Conservation (phyloP, 73 alveolate genomes). For the Loxodes magnus region DNA sequence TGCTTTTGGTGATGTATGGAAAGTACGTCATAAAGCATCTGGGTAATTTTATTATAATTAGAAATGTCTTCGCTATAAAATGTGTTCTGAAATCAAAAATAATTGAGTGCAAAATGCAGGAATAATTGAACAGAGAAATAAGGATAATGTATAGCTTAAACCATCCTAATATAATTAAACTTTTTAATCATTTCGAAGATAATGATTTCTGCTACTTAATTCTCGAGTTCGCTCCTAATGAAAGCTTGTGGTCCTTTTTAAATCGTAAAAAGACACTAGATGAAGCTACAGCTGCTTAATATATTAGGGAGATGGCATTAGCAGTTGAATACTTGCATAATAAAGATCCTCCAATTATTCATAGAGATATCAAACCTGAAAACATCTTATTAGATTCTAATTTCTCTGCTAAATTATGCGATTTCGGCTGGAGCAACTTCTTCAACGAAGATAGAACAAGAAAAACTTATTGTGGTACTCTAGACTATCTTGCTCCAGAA, state of each 20-base stretch:
- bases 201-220: slow-evolving; percentile 84
- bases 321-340: slow-evolving; percentile 71
- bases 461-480: slow-evolving; percentile 44
- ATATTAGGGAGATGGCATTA: slow-evolving; percentile 63
- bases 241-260: slow-evolving; percentile 22
- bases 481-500: slow-evolving; percentile 60
- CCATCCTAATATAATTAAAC: slow-evolving; percentile 86
- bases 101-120: slow-evolving; percentile 62
- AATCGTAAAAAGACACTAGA: slow-evolving; percentile 45
- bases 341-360: slow-evolving; percentile 52
- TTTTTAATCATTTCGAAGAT: slow-evolving; percentile 87
- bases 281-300: slow-evolving; percentile 66
- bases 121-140: slow-evolving; percentile 83
- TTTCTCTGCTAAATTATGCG: slow-evolving; percentile 47
- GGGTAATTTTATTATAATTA: slow-evolving; percentile 49
- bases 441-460: slow-evolving; percentile 23
- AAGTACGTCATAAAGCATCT: slow-evolving; percentile 57
- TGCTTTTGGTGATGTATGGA: slow-evolving; percentile 74
- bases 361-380: slow-evolving; percentile 32
- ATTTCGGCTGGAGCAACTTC: slow-evolving; percentile 67
- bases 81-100: slow-evolving; percentile 70
- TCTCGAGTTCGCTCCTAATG: slow-evolving; percentile 51
- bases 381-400: slow-evolving; percentile 29
- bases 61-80: no score
- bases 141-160: slow-evolving; percentile 73